phyloP scores from a whole-genome alignment of 305 asterid species.

The Plantago coronopus region DNA sequence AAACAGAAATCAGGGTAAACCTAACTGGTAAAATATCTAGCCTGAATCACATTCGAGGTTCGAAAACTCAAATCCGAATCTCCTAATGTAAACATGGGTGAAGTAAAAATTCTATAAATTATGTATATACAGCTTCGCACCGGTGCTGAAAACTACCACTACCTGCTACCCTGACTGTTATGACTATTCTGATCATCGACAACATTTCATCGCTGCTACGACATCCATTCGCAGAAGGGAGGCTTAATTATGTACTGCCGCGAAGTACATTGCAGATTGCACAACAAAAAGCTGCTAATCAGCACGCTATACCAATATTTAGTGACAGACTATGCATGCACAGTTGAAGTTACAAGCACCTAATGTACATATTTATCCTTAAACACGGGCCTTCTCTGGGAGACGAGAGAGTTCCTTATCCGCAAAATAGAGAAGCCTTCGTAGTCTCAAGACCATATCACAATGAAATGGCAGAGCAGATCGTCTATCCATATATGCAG shows the following conservation, averaged over 20 bases:
- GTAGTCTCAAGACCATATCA: conserved; percentile 83
- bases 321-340: conserved; percentile 7
- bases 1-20: too few species aligned
- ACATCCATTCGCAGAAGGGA: neutral
- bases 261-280: neutral
- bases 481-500: conserved; percentile 86
- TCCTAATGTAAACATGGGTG: neutral
- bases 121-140: neutral
- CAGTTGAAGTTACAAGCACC: neutral
- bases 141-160: neutral
- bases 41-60: neutral
- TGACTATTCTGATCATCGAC: neutral
- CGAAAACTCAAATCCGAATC: neutral
- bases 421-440: conserved; percentile 93
- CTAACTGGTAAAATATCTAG: neutral
- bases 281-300: neutral
- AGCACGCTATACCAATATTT: neutral
- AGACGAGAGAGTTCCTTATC: conserved; percentile 75
- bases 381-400: conserved; percentile 59
- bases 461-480: conserved; percentile 91
- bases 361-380: conserved; percentile 9
- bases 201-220: neutral
- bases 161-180: neutral
- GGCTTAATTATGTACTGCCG: neutral
- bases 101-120: too few species aligned